A percentile compares a stretch with the other conserved stretches of the same genome.
Evolutionary conservation across 805 yeast species (phyloP).

Genomic region (Lipomyces anomalus): DNA sequence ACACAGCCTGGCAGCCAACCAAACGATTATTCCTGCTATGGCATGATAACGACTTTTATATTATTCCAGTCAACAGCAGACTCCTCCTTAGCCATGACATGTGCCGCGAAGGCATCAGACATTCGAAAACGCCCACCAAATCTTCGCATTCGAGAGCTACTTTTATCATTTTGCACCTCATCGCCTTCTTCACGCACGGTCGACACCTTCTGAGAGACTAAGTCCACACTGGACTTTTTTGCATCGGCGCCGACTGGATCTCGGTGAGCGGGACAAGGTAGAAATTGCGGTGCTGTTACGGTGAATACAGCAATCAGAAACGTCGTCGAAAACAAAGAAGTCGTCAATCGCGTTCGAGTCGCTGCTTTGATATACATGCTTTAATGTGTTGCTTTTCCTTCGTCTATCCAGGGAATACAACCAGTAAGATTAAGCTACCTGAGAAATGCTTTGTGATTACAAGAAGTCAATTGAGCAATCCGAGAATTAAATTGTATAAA

Average conservation of each 20-base stretch:
- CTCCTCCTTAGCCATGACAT: not conserved
- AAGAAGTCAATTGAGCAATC: too few species aligned
- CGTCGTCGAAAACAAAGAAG: constrained; percentile 65
- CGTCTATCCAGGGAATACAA: too few species aligned
- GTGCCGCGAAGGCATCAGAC: not conserved
- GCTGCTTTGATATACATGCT: constrained; percentile 43
- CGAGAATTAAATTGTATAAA: too few species aligned
- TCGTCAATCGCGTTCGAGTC: constrained; percentile 51
- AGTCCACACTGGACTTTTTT: constrained; percentile 9
- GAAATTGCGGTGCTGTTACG: constrained; percentile 42
- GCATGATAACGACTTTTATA: not conserved
- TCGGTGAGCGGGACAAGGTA: constrained; percentile 34
- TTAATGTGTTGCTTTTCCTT: not conserved
- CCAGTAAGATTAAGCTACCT: too few species aligned
- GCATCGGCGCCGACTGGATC: constrained; percentile 17
- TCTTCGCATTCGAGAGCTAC: not conserved
- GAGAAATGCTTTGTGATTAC: too few species aligned
- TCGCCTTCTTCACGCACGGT: constrained; percentile 3
- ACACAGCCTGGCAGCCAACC: too few species aligned
- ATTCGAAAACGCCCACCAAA: constrained; percentile 2
- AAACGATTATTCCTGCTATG: not conserved
- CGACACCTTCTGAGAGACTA: constrained; percentile 2
- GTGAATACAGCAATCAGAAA: constrained; percentile 68
- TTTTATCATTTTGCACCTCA: not conserved
- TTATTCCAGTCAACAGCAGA: not conserved